Evolutionary conservation across 345 rosid genomes (phyloP).

Genomic region (Moricandia arvensis): DNA sequence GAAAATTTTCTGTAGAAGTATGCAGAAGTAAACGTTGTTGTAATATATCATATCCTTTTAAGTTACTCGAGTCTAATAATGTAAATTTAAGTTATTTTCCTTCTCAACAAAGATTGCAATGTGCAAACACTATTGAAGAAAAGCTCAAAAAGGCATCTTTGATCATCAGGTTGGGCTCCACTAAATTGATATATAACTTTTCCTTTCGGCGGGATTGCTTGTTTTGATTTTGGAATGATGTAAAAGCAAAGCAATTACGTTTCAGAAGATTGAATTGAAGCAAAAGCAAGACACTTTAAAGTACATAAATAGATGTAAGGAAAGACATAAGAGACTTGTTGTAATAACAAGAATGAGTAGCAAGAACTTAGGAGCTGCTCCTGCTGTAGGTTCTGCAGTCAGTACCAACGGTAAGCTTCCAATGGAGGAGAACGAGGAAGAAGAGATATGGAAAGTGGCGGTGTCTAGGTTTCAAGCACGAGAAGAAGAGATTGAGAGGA

Average conservation of each 20-base stretch:
- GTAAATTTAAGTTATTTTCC: background rate
- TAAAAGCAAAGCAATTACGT: slow-evolving; percentile 33
- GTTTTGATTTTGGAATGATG: slow-evolving; percentile 39
- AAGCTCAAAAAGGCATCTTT: background rate
- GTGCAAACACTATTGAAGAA: background rate
- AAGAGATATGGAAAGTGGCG: slow-evolving; percentile 50
- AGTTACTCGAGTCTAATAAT: background rate
- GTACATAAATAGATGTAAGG: slow-evolving; percentile 11
- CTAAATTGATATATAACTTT: slow-evolving; percentile 13
- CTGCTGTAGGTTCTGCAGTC: slow-evolving; percentile 9
- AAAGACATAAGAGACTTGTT: background rate
- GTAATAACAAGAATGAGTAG: slow-evolving; percentile 20
- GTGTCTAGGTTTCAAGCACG: slow-evolving; percentile 60
- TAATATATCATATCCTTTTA: background rate
- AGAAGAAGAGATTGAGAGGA: slow-evolving; percentile 86
- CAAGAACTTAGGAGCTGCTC: slow-evolving; percentile 31
- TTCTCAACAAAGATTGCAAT: background rate
- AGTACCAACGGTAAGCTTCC: slow-evolving; percentile 42
- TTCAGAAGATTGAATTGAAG: slow-evolving; percentile 28
- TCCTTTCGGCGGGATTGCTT: slow-evolving; percentile 40
- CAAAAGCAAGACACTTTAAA: slow-evolving; percentile 31
- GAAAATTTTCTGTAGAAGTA: no score
- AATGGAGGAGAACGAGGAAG: slow-evolving; percentile 55
- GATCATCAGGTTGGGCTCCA: slow-evolving; percentile 22
- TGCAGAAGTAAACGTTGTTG: no score